Conservation (phyloP, 352 stramenopile genomes). For the Stephanocyclus meneghinianus region DNA sequence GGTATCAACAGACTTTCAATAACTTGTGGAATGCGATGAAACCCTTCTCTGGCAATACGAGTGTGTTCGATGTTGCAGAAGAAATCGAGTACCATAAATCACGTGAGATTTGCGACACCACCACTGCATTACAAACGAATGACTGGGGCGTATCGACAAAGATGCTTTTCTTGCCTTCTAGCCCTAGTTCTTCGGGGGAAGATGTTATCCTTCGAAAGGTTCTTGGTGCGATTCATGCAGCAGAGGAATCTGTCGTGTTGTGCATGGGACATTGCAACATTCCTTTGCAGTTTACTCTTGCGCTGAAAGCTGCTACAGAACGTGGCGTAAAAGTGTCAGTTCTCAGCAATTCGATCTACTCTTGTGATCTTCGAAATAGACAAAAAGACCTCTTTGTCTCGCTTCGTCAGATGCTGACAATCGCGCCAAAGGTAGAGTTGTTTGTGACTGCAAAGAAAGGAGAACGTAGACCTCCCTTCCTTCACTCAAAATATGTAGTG, state of each 20-base stretch:
- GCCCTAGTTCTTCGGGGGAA: slow-evolving; percentile 34
- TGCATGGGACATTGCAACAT: slow-evolving; percentile 47
- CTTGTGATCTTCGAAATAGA: slow-evolving; percentile 28
- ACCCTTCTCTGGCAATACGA: background rate
- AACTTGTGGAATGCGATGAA: slow-evolving; percentile 30
- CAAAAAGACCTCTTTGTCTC: slow-evolving; percentile 36
- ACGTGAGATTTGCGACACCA: too few species aligned
- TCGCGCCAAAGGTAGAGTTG: slow-evolving; percentile 27
- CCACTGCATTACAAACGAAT: background rate
- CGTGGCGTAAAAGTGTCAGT: slow-evolving; percentile 33
- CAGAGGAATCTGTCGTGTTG: slow-evolving; percentile 26
- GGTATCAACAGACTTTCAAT: slow-evolving; percentile 25
- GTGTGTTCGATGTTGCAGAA: slow-evolving; percentile 1
- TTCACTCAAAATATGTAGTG: slow-evolving; percentile 45
- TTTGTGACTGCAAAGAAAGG: slow-evolving; percentile 18
- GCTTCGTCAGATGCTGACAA: slow-evolving; percentile 14
- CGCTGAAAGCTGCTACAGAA: slow-evolving; percentile 25
- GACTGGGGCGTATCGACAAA: background rate
- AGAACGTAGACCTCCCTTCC: slow-evolving; percentile 18
- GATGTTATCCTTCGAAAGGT: slow-evolving; percentile 40
- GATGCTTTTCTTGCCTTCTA: slow-evolving; percentile 28
- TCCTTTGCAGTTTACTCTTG: slow-evolving; percentile 7
- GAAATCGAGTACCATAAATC: slow-evolving; percentile 20
- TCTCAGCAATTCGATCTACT: slow-evolving; percentile 32
- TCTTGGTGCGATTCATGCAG: slow-evolving; percentile 25